Base-by-base conservation (phyloP, 208 protist species). In the Crithidia mellificae region DNA sequence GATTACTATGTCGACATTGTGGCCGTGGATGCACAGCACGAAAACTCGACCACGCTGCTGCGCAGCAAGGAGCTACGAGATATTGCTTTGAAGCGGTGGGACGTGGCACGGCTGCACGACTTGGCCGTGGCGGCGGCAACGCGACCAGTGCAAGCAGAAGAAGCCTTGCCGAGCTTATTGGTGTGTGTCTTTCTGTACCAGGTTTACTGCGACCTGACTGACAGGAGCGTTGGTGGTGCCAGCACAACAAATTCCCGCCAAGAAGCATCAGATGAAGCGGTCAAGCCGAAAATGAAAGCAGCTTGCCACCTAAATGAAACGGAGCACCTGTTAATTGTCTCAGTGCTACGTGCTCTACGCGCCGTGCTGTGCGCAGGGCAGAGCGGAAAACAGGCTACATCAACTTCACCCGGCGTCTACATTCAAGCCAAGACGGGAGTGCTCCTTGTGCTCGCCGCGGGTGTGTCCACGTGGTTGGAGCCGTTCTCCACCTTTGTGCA, bases 1-100 rank as follows among this genome's bases (percentile, higher is more conserved):
- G 83, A 89, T 58, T 78, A 77, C 52, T 87, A 83, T 67, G 62
- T 94, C 12, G 86, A 92, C 63, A 46, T 86, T 5, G 80, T 90
- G 11, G 54, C 25, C 27, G 69, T 0, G 27, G 2, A n/a, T 38
- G 72, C 49, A 22, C 69, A 49, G 43, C 0, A 4, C 0, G 44
- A 20, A 0, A 49, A 49, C 7, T 27, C 20, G 8, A 12, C 2
- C 14, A 71, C 56, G 12, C 46, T 80, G 52, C 58, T 76, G 4
- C 38, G 34, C 11, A 76, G 70, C n/a, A 27, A 19, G 2, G 70
- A 76, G 70, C 22, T 76, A 6, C 70, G 63, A 1, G 56, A 52
- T 14, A 30, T 70, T 6, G 20, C 70, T 4, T 30, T 56, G 15
- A 58, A 6, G n/a, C 9, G 20, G 63, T 76, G 70, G 70, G 56